Evolutionary conservation across 352 stramenopile species (phyloP), one percentile per base, ranked within the genome.

Genomic region (Globisporangium splendens): DNA sequence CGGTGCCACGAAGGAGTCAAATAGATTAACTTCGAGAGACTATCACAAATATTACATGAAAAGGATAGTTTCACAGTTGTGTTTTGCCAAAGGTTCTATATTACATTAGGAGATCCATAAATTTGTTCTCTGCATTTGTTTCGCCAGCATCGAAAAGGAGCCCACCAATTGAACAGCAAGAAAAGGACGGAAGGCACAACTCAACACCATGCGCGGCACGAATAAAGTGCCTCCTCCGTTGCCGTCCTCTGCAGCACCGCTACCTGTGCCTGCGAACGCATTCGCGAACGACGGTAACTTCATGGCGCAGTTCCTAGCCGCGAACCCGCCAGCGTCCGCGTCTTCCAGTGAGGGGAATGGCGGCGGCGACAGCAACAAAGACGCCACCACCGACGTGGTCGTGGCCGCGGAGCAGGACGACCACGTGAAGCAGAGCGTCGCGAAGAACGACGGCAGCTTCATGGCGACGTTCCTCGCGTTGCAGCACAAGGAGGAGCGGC

Each of bases 261-360:
- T 39, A 13, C 20, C 15, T 22, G 39, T 44, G 39, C 39, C 39
- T 44, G 39, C 31, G 21, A 68, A 68, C 24, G 44, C 47, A 17
- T 68, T 68, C 31, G 62, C 39, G 21, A 68, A 68, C 31, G 62
- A 68, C 13, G 62, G 62, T 18, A 61, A 60, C 62, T 68, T 68
- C 46, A 68, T 68, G 62, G 62, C 62, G 51, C 50, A 59, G 50
- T 68, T 68, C 47, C 57, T 65, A n/a, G 56, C 56, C 24, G 28
- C 42, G 21, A 41, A 65, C 28, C 51, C 46, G 31, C 18, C 33
- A 31, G 24, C 24, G 20, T 14, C 12, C 12, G 38, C 11, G n/a
- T 15, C 21, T 6, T 35, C 13, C 10, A 46, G 12, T n/a, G 21
- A 14, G 15, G 12, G n/a, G 14, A 47, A 15, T 2, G 46, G 11